Conservation (phyloP, 176 grass and related monocot species). For the Dactylis glomerata region DNA sequence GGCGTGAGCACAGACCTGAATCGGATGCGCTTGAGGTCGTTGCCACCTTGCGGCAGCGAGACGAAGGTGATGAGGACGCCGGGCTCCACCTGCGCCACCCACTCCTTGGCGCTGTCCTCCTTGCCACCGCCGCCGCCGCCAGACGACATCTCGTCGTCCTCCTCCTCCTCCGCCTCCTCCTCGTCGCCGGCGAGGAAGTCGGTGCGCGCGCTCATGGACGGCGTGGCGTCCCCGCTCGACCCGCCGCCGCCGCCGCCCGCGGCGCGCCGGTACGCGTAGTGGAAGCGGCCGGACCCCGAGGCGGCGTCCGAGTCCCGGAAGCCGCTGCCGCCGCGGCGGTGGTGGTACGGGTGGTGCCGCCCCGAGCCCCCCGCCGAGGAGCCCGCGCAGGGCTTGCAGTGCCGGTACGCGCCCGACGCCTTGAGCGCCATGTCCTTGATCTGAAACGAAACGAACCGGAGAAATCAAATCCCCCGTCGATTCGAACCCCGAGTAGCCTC, state of each 20-base stretch:
- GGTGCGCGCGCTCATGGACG: constrained; percentile 71
- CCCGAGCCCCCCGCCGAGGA: constrained; percentile 34
- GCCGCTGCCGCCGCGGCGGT: constrained; percentile 36
- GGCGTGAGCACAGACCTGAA: constrained; percentile 62
- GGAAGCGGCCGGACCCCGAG: constrained; percentile 48
- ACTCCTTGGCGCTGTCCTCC: constrained; percentile 78
- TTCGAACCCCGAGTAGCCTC: neutral
- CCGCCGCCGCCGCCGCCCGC: constrained; percentile 36
- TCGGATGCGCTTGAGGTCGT: constrained; percentile 90
- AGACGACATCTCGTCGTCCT: constrained; percentile 40
- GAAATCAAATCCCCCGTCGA: constrained; percentile 17
- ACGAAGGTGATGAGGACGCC: constrained; percentile 97
- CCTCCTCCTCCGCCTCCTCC: constrained; percentile 33
- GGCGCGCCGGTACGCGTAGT: constrained; percentile 67
- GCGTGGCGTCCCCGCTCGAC: constrained; percentile 73
- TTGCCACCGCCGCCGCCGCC: constrained; percentile 18
- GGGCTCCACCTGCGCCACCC: constrained; percentile 97
- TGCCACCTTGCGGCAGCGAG: constrained; percentile 77
- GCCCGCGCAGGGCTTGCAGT: constrained; percentile 91
- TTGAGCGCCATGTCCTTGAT: constrained; percentile 94
- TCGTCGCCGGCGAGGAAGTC: constrained; percentile 54
- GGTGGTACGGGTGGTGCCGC: constrained; percentile 57
- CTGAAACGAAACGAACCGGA: constrained; percentile 28
- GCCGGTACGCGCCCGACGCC: constrained; percentile 86
- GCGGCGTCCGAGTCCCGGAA: constrained; percentile 40